These are phyloP conservation scores for Penicillium sp. DNA, from an alignment of 2,329 filamentous ascomycete species.

Conservation along the genomic window DNA sequence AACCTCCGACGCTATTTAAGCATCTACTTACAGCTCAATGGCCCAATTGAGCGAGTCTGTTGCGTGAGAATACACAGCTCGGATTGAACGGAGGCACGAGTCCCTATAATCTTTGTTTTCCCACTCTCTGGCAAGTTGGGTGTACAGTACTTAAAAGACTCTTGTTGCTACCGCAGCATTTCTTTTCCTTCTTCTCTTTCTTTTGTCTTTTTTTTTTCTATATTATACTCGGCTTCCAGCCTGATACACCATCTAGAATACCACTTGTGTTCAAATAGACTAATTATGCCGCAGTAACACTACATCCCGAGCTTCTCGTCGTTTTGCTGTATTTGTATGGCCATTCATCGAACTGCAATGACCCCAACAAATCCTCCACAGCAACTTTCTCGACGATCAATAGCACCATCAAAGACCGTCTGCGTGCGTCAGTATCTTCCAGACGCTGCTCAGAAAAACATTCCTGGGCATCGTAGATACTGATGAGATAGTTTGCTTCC, in stretches of 20 bases:
- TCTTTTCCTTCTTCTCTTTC: neutral
- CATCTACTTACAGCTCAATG: neutral
- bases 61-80: neutral
- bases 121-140: neutral
- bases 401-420: conserved; percentile 12
- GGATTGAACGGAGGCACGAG: neutral
- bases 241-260: conserved; percentile 1
- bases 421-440: conserved; percentile 29
- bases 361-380: conserved; percentile 24
- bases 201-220: neutral
- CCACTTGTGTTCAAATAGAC: neutral
- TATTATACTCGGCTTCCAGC: neutral
- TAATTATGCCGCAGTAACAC: neutral
- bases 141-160: conserved; percentile 1
- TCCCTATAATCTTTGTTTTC: neutral
- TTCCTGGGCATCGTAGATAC: conserved; percentile 35
- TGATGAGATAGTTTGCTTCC: conserved; percentile 30
- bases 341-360: neutral
- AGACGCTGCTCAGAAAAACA: conserved; percentile 28
- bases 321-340: neutral
- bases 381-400: conserved; percentile 12
- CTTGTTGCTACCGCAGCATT: neutral
- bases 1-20: neutral
- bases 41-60: neutral
- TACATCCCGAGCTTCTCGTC: neutral